Percentiles rank a stretch among this genome's conserved stretches.
These are phyloP conservation scores for Hymenoscyphus occultus DNA, from an alignment of 2,329 filamentous ascomycete genomes.

Conservation along the genomic window DNA sequence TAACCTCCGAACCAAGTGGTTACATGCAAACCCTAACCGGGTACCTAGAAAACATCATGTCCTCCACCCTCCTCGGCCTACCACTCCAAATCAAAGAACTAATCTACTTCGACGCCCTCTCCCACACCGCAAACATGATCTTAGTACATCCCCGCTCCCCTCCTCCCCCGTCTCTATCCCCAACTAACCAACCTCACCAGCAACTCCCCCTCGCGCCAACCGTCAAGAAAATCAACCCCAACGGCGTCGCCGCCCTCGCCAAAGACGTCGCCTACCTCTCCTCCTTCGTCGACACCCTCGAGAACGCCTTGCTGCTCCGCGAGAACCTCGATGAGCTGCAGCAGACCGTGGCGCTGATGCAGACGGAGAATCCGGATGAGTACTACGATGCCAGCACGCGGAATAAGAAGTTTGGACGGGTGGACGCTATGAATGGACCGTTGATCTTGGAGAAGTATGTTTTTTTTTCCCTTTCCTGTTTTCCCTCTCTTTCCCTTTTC, in stretches of 20 bases:
- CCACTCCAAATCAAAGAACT: conserved; percentile 95
- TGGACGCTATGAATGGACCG: conserved; percentile 87
- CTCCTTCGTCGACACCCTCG: conserved; percentile 81
- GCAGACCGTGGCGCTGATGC: conserved; percentile 87
- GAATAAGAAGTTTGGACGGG: conserved; percentile 91
- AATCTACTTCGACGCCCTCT: conserved; percentile 95
- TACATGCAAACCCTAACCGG: conserved; percentile 95
- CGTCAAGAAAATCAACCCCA: conserved; percentile 82
- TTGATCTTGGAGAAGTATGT: conserved; percentile 84
- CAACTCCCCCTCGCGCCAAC: conserved; percentile 57
- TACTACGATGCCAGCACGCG: conserved; percentile 89
- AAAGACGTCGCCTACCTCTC: conserved; percentile 82
- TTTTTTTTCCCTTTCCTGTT: not conserved
- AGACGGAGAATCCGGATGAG: conserved; percentile 87
- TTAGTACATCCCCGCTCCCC: conserved; percentile 49
- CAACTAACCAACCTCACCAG: conserved; percentile 16
- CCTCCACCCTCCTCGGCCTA: conserved; percentile 85
- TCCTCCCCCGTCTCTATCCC: conserved; percentile 17
- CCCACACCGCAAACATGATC: conserved; percentile 84
- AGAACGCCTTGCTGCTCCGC: conserved; percentile 78
- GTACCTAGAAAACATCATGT: conserved; percentile 96
- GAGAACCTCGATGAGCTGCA: conserved; percentile 90
- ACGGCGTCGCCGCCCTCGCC: conserved; percentile 76
- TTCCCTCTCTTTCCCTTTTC: not conserved
- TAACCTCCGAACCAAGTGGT: conserved; percentile 72